phyloP scores from a whole-genome alignment of 1,139 yeast species.

The Maudiozyma humilis region DNA sequence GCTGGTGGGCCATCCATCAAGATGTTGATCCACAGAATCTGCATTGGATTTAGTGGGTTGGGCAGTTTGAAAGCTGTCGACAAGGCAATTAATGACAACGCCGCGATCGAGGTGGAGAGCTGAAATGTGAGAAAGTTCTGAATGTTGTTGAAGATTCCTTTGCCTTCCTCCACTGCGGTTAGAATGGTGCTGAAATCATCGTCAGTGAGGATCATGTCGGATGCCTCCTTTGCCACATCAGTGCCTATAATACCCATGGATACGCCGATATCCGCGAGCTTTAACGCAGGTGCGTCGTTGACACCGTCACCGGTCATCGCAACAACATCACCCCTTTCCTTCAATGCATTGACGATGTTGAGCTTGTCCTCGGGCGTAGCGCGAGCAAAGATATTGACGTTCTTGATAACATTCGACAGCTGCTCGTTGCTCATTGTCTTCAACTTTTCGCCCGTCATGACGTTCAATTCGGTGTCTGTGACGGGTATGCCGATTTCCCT shows the following conservation, averaged over 20 bases:
- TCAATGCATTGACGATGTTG: conserved; percentile 82
- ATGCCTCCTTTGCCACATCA: too few species aligned
- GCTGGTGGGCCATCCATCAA: conserved; percentile 99
- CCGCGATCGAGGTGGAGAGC: conserved; percentile 90
- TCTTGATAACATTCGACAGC: conserved; percentile 62
- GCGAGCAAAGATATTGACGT: conserved; percentile 87
- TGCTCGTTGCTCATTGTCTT: conserved; percentile 63
- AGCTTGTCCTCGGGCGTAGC: too few species aligned
- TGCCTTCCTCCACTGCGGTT: too few species aligned
- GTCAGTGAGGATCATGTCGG: too few species aligned
- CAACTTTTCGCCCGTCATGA: conserved; percentile 74
- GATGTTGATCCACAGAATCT: conserved; percentile 92
- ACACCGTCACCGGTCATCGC: conserved; percentile 99
- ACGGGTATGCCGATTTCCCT: conserved; percentile 87
- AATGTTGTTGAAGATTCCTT: too few species aligned
- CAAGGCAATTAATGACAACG: conserved; percentile 78
- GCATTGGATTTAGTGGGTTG: conserved; percentile 96
- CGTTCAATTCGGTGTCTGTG: conserved; percentile 48
- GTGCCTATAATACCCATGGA: conserved; percentile 96
- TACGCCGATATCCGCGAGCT: conserved; percentile 92
- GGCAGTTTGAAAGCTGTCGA: conserved; percentile 82
- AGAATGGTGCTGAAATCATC: too few species aligned
- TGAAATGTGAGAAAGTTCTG: conserved; percentile 92
- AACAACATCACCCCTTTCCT: conserved; percentile 86
- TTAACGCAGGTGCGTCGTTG: conserved; percentile 94